These are phyloP conservation scores for Ehretia macrophylla DNA, from an alignment of 257 asterid species.

Conservation along the genomic window DNA sequence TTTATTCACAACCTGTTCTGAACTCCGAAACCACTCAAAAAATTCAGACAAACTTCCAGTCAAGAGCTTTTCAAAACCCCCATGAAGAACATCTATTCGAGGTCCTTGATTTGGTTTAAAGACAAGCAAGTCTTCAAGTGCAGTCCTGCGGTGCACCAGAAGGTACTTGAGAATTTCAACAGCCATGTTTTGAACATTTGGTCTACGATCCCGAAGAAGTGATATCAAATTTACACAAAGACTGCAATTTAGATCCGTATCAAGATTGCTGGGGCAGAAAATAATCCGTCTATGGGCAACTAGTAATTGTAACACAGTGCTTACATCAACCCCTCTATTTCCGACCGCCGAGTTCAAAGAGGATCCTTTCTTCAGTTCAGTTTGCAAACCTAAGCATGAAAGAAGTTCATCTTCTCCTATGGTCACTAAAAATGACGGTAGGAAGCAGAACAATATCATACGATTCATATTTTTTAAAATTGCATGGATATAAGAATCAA, in stretches of 20 bases:
- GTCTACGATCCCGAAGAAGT: constrained; percentile 77
- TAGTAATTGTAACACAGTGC: constrained; percentile 72
- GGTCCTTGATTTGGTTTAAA: constrained; percentile 84
- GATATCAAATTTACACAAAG: constrained; percentile 80
- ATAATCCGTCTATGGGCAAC: constrained; percentile 82
- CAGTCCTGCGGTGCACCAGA: constrained; percentile 84
- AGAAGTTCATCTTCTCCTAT: constrained; percentile 90
- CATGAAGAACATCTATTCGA: constrained; percentile 70
- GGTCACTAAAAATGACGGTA: constrained; percentile 74
- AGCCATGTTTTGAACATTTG: constrained; percentile 67
- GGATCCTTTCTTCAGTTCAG: constrained; percentile 53
- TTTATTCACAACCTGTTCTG: constrained; percentile 57
- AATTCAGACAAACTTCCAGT: constrained; percentile 69
- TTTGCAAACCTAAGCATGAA: constrained; percentile 69
- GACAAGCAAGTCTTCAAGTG: constrained; percentile 87
- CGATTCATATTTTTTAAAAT: constrained; percentile 81
- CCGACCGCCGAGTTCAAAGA: constrained; percentile 35
- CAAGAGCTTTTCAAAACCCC: constrained; percentile 92
- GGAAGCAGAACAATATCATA: constrained; percentile 78
- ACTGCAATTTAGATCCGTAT: constrained; percentile 86
- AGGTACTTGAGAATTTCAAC: constrained; percentile 91
- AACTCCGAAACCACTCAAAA: constrained; percentile 74
- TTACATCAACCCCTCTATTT: constrained; percentile 67
- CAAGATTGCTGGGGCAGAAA: constrained; percentile 91
- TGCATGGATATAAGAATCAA: constrained; percentile 71